Evolutionary conservation across 1,139 yeast genomes (phyloP), one percentile per base, ranked within the genome.

Genomic region (Lodderomyces margitis): DNA sequence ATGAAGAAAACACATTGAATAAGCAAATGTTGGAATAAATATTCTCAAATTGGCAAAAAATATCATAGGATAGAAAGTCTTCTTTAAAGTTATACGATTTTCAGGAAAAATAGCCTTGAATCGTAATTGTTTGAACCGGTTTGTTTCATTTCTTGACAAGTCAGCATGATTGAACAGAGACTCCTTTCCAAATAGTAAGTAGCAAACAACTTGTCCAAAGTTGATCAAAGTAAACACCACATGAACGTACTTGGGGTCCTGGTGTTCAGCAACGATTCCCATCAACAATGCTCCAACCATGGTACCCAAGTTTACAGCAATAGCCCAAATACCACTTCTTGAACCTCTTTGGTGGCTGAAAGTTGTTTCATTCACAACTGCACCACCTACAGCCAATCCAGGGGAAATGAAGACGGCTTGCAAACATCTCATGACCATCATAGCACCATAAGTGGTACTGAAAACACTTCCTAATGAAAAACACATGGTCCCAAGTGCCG

Each of bases 291-390:
- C 58, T 2, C 58, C 59, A 9, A 52, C 50, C 43, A 50, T 50
- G 1, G 58, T 55, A 15, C 59, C 59, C 23, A 55, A 45, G 19
- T 52, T 54, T 6, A 53, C 52, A 33, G 47, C 45, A 11, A 55
- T 37, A n/a, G 51, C 52, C 59, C 59, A 55, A 40, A 51, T 46
- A 7, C 59, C 59, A n/a, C 54, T 48, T 35, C 57, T 38, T 17
- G 54, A 50, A 19, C 56, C 58, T 39, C 58, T 38, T 39, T 55
- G 58, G 37, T 55, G 55, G 37, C 54, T 48, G 43, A 55, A 55
- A 5, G 57, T 53, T 7, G 52, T 38, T 34, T 55, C 57, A 30
- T 43, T 35, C 3, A 55, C 59, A 27, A 55, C 48, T 3, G 49
- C 41, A 7, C 55, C 58, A 8, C 59, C 59, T 6, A 51, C 52